Evolutionary conservation across 371 early-diverging fungal species (phyloP).

Genomic region (Smittium mucronatum): DNA sequence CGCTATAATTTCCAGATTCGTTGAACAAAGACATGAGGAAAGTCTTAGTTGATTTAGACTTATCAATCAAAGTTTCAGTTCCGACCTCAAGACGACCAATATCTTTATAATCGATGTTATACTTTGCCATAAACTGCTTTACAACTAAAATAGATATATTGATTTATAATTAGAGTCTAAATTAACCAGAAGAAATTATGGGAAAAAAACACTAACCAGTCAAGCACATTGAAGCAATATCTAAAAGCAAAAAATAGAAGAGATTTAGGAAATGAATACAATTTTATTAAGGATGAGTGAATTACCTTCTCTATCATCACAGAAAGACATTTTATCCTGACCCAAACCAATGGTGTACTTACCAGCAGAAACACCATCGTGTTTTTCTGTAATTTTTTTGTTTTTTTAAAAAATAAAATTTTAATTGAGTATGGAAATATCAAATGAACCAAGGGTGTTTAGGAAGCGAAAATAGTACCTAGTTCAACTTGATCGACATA

Average conservation of each 20-base stretch:
- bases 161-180: not conserved
- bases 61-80: conserved; percentile 97
- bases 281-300: conserved; percentile 2
- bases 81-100: conserved; percentile 96
- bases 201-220: conserved; percentile 47
- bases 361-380: conserved; percentile 85
- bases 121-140: conserved; percentile 78
- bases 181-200: too few relatives aligned
- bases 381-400: conserved; percentile 47
- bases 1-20: conserved; percentile 77
- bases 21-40: conserved; percentile 88
- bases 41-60: conserved; percentile 93
- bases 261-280: not conserved
- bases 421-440: not conserved
- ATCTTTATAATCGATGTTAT: conserved; percentile 64
- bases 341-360: conserved; percentile 97
- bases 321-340: conserved; percentile 86
- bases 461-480: conserved; percentile 5
- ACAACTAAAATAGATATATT: conserved; percentile 42
- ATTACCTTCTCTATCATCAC: conserved; percentile 74
- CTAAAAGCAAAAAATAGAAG: conserved; percentile 23
- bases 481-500: conserved; percentile 74
- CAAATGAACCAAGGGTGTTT: conserved; percentile 11
- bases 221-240: conserved; percentile 84
- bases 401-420: conserved; percentile 6